phyloP scores from a whole-genome alignment of 2,329 filamentous ascomycete species.

The Phaeosphaeriaceae sp. region DNA sequence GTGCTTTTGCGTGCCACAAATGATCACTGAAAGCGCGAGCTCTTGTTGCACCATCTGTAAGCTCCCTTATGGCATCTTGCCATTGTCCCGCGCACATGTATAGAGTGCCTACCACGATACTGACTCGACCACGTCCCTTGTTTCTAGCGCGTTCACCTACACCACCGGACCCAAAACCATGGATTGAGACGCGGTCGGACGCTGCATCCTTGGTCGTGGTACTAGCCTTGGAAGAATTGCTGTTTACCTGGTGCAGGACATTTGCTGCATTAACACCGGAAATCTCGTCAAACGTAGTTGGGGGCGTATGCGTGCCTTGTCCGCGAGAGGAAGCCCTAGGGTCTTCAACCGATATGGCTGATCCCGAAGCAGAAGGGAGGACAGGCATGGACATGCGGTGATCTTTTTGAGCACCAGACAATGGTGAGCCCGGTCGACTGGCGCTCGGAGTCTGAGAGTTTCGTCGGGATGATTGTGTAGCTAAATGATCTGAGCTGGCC shows the following conservation, averaged over 20 bases:
- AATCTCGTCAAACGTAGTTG: conserved; percentile 60
- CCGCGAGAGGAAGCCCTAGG: conserved; percentile 34
- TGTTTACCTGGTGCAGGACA: conserved; percentile 51
- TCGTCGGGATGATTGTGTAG: conserved; percentile 32
- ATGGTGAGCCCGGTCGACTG: conserved; percentile 42
- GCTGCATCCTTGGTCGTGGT: conserved; percentile 64
- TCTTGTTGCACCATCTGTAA: conserved; percentile 79
- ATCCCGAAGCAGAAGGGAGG: conserved; percentile 53
- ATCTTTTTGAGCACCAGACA: conserved; percentile 61
- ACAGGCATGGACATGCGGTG: conserved; percentile 84
- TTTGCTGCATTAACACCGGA: conserved; percentile 45
- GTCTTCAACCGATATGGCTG: conserved; percentile 32
- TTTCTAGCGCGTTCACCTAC: conserved; percentile 79
- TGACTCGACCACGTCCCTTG: conserved; percentile 80
- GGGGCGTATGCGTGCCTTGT: conserved; percentile 43
- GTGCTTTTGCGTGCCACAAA: conserved; percentile 95
- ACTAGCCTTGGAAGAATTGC: conserved; percentile 30
- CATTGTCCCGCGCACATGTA: conserved; percentile 91
- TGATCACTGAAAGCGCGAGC: conserved; percentile 86
- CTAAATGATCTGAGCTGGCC: conserved; percentile 35
- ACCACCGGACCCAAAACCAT: conserved; percentile 71
- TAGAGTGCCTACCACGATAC: conserved; percentile 81
- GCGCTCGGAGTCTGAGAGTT: conserved; percentile 40
- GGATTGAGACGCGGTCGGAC: conserved; percentile 68
- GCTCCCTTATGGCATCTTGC: conserved; percentile 84